Percentiles rank a stretch among this genome's conserved stretches.
Evolutionary conservation across 1,284 basidiomycete species (phyloP).

Genomic region (Neonothopanus nambi): DNA sequence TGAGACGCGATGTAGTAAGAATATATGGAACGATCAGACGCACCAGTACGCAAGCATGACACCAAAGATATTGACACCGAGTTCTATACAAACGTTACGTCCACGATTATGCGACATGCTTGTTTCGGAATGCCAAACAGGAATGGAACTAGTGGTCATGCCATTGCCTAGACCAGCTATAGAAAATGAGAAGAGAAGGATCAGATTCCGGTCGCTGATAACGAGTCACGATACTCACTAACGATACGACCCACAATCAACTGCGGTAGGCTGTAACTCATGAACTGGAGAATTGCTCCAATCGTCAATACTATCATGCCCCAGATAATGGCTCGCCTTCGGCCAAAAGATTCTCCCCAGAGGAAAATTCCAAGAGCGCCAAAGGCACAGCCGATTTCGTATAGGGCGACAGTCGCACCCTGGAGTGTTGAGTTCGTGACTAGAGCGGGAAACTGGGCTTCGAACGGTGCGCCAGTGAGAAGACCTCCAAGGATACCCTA

Average conservation of each 20-base stretch:
- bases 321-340: conserved; percentile 19
- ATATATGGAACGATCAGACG: not conserved
- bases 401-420: conserved; percentile 10
- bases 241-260: conserved; percentile 63
- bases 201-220: conserved; percentile 14
- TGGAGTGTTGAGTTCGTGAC: conserved; percentile 10
- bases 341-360: conserved; percentile 21
- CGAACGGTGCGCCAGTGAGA: conserved; percentile 9
- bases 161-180: conserved; percentile 63
- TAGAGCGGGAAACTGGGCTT: conserved; percentile 7
- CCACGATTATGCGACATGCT: conserved; percentile 24
- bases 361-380: conserved; percentile 10
- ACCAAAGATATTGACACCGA: conserved; percentile 61
- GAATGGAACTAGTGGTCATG: conserved; percentile 57
- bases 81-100: conserved; percentile 18
- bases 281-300: conserved; percentile 58
- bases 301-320: conserved; percentile 41
- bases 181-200: conserved; percentile 9
- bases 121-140: conserved; percentile 56
- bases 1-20: conserved; percentile 5
- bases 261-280: conserved; percentile 53
- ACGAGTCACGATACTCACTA: conserved; percentile 20
- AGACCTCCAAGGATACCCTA: conserved; percentile 13
- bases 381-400: conserved; percentile 11
- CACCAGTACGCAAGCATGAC: conserved; percentile 45